These are phyloP conservation scores for Microcera coccophila DNA, from an alignment of 2,329 filamentous ascomycete species.

Conservation along the genomic window DNA sequence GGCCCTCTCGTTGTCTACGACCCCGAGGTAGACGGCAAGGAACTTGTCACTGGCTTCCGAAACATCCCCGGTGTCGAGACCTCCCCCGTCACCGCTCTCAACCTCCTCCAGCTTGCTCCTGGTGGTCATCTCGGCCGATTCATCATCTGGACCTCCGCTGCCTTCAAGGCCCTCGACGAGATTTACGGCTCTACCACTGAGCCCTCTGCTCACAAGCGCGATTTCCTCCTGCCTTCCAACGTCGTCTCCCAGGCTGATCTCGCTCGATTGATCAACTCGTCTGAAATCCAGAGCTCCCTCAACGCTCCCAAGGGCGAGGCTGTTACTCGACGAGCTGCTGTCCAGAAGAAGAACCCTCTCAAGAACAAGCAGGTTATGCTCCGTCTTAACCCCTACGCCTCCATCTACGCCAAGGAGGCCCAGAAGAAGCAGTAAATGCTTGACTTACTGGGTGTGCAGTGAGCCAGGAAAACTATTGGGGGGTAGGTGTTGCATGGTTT, in stretches of 20 bases:
- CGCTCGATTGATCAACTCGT: conserved; percentile 97
- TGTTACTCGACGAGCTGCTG: conserved; percentile 80
- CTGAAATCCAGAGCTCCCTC: conserved; percentile 95
- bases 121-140: conserved; percentile 99
- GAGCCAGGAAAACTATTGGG: conserved; percentile 24
- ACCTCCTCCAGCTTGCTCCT: conserved; percentile 98
- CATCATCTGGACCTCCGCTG: conserved; percentile 96
- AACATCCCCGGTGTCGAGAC: conserved; percentile 99
- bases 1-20: conserved; percentile 98
- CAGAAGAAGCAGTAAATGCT: conserved; percentile 40
- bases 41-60: conserved; percentile 91
- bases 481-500: conserved; percentile 33
- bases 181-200: conserved; percentile 93
- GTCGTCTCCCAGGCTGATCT: conserved; percentile 92
- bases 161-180: conserved; percentile 93
- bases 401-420: conserved; percentile 72
- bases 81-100: conserved; percentile 85
- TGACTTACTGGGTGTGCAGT: conserved; percentile 39
- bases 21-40: conserved; percentile 90
- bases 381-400: conserved; percentile 96
- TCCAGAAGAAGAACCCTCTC: conserved; percentile 99
- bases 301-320: conserved; percentile 86
- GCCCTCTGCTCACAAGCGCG: conserved; percentile 92
- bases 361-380: conserved; percentile 98
- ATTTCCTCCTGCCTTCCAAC: conserved; percentile 95